Evolutionary conservation across 768 basidiomycete genomes (phyloP).

Genomic region (Saitozyma podzolica): DNA sequence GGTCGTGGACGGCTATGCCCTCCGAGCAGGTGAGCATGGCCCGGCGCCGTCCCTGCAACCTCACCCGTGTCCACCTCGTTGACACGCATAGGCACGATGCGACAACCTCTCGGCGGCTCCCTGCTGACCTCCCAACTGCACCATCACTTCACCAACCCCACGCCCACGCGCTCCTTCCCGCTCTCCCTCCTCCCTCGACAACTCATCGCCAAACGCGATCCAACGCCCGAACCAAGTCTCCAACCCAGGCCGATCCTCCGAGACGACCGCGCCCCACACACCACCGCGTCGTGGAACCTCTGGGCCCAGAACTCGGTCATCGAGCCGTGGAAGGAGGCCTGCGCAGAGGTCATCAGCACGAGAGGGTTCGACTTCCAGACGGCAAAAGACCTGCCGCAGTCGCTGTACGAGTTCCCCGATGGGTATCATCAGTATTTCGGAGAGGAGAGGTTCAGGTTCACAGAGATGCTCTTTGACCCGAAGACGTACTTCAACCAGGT

Average conservation of each 20-base stretch:
- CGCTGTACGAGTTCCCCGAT: constrained; percentile 86
- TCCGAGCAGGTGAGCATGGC: constrained; percentile 74
- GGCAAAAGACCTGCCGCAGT: constrained; percentile 30
- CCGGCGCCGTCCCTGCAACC: neutral
- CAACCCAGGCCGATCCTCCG: constrained; percentile 70
- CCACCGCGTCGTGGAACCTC: constrained; percentile 75
- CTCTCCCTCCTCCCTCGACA: constrained; percentile 82
- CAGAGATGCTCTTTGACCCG: constrained; percentile 87
- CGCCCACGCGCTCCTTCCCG: constrained; percentile 56
- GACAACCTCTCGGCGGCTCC: constrained; percentile 54
- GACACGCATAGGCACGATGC: constrained; percentile 63
- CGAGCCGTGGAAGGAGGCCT: constrained; percentile 90
- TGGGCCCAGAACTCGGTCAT: constrained; percentile 82
- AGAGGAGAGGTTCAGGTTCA: constrained; percentile 73
- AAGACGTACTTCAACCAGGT: constrained; percentile 51
- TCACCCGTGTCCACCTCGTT: neutral
- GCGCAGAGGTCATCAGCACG: constrained; percentile 66
- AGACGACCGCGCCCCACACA: constrained; percentile 69
- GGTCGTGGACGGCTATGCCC: constrained; percentile 94
- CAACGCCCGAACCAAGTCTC: constrained; percentile 64
- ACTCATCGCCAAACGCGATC: constrained; percentile 70
- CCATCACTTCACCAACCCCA: constrained; percentile 59
- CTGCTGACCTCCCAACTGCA: constrained; percentile 77
- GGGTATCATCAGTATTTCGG: constrained; percentile 85
- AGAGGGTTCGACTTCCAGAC: constrained; percentile 39